Base-by-base conservation (phyloP, 345 rosid genomes). In the Populus simonii region DNA sequence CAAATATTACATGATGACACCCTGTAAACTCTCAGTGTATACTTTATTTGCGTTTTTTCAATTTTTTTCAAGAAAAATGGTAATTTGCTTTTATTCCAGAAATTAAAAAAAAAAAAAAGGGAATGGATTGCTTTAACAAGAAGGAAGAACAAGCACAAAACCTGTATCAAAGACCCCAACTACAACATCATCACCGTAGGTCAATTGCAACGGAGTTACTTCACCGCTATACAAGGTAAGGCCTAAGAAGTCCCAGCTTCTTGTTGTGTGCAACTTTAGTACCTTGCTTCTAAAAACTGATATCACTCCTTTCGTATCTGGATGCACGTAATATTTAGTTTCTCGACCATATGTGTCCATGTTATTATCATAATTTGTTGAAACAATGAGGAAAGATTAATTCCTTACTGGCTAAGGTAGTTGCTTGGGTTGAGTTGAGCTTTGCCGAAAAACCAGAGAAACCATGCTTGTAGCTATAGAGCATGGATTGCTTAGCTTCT, bases 191-290 rank as follows among this genome's bases (percentile, higher is more conserved):
- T 74, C 80, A 1, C 92, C 89, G 74, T 76, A 87, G 66, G 81
- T 79, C 35, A 83, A 79, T 80, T 86, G 90, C 74, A 78, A 61
- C 49, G 90, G 85, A 75, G 81, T 38, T 8, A 13, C 45, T 68
- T 20, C 51, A 70, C 65, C 53, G 31, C 41, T 45, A 62, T 80
- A 81, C 77, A 82, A 74, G 35, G 83, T 78, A 75, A 91, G 91
- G 73, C 88, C 93, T 84, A 91, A 79, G 83, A 89, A 91, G 78
- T 91, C 92, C 93, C 93, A 91, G 79, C 93, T 89, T 83, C 93
- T 91, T 53, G 96, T 88, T 12, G 93, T 91, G 74, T 86, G 90
- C 83, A 88, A 74, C 82, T 89, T 80, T 75, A 86, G 76, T 63
- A 74, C 79, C 68, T 66, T 84, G 89, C 93, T 87, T 41, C 81